phyloP scores from a whole-genome alignment of 768 basidiomycete species.

The Suillus bovinus region DNA sequence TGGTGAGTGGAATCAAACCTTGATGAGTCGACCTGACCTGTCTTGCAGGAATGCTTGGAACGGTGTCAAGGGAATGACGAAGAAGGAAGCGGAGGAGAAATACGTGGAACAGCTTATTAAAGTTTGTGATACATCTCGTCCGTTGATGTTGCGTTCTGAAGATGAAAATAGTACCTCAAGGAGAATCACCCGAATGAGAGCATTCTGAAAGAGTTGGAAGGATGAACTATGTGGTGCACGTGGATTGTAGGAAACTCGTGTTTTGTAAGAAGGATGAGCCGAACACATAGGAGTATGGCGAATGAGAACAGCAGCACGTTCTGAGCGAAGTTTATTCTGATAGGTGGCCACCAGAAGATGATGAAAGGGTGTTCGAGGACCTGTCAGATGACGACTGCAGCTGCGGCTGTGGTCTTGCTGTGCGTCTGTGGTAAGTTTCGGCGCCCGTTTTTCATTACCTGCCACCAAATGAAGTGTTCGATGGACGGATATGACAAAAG shows the following conservation, averaged over 20 bases:
- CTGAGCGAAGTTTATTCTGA: background rate
- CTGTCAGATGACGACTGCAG: conserved; percentile 6
- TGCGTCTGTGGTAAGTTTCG: conserved; percentile 10
- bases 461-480: too few species aligned
- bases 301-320: background rate
- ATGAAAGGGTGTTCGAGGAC: conserved; percentile 26
- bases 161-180: conserved; percentile 1
- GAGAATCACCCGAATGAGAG: background rate
- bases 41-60: conserved; percentile 83
- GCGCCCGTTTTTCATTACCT: conserved; percentile 14
- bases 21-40: conserved; percentile 4
- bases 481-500: conserved; percentile 8
- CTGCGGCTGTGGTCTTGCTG: conserved; percentile 8
- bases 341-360: background rate
- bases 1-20: conserved; percentile 51
- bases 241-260: background rate
- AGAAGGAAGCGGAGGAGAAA: conserved; percentile 67
- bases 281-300: background rate
- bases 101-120: conserved; percentile 78
- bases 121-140: conserved; percentile 41
- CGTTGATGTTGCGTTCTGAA: background rate
- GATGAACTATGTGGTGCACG: background rate
- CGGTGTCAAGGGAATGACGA: conserved; percentile 62
- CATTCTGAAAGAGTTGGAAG: conserved; percentile 3
- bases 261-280: conserved; percentile 1